phyloP scores from a whole-genome alignment of 2,329 filamentous ascomycete genomes.

The Paracorniculantispora psalliotae region DNA sequence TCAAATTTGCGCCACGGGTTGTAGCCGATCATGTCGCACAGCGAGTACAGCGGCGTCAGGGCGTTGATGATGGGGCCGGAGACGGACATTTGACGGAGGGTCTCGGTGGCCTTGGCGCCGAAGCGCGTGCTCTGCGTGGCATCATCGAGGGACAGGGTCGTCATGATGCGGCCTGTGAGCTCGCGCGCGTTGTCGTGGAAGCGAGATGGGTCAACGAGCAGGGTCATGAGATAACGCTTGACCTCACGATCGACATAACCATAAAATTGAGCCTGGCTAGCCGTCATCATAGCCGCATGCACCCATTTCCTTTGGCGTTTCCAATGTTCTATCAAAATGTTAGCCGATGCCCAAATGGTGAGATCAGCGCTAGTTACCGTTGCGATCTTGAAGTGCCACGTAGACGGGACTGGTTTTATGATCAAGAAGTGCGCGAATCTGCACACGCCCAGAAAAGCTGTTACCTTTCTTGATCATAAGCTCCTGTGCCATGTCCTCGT shows the following conservation, averaged over 20 bases:
- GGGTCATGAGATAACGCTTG: constrained; percentile 39
- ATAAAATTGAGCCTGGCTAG: constrained; percentile 38
- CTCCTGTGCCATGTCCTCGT: constrained; percentile 44
- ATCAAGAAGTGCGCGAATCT: constrained; percentile 44
- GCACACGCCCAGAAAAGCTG: constrained; percentile 45
- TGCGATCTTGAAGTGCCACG: constrained; percentile 43
- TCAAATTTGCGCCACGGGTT: constrained; percentile 47
- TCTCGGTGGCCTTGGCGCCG: constrained; percentile 42
- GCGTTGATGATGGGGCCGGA: constrained; percentile 47
- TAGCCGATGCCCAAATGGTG: too few species aligned
- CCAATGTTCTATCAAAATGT: constrained; percentile 36
- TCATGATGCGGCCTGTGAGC: constrained; percentile 47
- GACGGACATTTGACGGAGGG: constrained; percentile 47
- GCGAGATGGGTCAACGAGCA: constrained; percentile 41
- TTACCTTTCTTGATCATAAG: constrained; percentile 45
- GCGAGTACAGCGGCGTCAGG: constrained; percentile 42
- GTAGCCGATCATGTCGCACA: constrained; percentile 32
- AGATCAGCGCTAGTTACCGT: too few species aligned
- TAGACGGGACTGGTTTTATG: constrained; percentile 46
- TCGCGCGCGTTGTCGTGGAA: constrained; percentile 44
- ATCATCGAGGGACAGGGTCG: constrained; percentile 45
- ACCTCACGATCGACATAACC: constrained; percentile 45
- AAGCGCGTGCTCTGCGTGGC: constrained; percentile 40
- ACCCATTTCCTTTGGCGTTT: constrained; percentile 46
- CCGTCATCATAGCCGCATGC: constrained; percentile 43